A percentile compares a stretch with the other conserved stretches of the same genome.
Evolutionary conservation across 345 rosid species (phyloP).

Genomic region (Melastoma malabathricum): DNA sequence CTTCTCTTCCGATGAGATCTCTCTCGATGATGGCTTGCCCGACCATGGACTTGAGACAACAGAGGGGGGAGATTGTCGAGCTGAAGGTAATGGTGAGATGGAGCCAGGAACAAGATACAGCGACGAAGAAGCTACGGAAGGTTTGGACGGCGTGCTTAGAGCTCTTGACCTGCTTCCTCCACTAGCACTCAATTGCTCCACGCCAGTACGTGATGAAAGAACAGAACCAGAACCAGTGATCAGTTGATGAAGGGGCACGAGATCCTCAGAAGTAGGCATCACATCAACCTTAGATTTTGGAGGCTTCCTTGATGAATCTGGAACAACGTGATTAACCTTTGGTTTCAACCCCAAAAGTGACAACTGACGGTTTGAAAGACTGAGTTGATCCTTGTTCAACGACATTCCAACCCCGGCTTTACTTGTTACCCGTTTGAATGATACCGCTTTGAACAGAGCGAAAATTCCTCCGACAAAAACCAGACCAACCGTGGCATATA

Average conservation of each 20-base stretch:
- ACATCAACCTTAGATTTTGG: constrained; percentile 39
- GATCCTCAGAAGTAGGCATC: constrained; percentile 39
- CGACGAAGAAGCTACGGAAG: constrained; percentile 54
- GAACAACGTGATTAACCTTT: constrained; percentile 28
- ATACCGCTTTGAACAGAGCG: constrained; percentile 50
- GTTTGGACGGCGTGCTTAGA: constrained; percentile 42
- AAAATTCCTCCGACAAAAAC: constrained; percentile 47
- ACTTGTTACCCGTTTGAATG: constrained; percentile 25
- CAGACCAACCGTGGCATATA: constrained; percentile 32
- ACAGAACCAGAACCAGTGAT: constrained; percentile 41
- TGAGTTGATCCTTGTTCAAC: constrained; percentile 33
- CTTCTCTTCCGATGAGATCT: constrained; percentile 73
- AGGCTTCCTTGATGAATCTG: constrained; percentile 45
- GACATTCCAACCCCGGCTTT: constrained; percentile 11
- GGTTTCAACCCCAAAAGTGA: constrained; percentile 67
- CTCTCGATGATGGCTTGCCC: constrained; percentile 42
- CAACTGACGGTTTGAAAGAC: constrained; percentile 53
- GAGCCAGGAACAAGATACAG: constrained; percentile 51
- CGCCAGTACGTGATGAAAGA: constrained; percentile 33
- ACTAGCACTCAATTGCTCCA: constrained; percentile 34
- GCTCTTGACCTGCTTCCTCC: constrained; percentile 37
- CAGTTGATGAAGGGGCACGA: constrained; percentile 73
- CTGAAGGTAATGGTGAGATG: constrained; percentile 38
- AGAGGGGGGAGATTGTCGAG: constrained; percentile 48
- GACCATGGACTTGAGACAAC: constrained; percentile 75